Base-by-base conservation (phyloP, 768 basidiomycete genomes). In the Trametes cinnabarina region DNA sequence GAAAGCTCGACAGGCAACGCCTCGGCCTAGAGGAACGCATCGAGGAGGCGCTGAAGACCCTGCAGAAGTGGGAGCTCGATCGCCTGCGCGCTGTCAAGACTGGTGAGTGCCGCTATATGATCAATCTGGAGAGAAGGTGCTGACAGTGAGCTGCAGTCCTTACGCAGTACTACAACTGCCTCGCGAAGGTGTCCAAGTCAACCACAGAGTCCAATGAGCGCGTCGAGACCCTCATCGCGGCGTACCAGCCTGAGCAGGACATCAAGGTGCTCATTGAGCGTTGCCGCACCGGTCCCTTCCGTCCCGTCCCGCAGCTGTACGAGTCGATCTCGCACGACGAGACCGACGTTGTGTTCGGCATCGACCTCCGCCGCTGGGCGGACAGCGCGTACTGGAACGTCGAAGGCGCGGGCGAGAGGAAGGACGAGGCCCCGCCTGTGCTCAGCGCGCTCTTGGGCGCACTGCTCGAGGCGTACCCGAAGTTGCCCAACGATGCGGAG, bases 281-380 rank as follows among this genome's bases (percentile, higher is more conserved):
- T 11, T 92, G 94, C 69, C 84, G 95, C 53, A 96, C 94, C 1
- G 95, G 95, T 0, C 90, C 94, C 0, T 98, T 97, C 85, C 80
- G 89, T 39, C 95, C 95, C 0, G 77, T 76, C 35, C 83, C 95
- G 0, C 92, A 92, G 52, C 76, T 94, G 10, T 98, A 93, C 72
- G 92, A 96, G 68, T 88, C 87, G 4, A 81, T 94, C 30, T 77
- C 88, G 9, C 92, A 92, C 63, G 87, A 90, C 44, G 89, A 90
- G 64, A 82, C 84, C 0, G 94, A 95, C 66, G 89, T 92, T 26
- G 83, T 92, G 10, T 97, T 96, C 69, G 94, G 94, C 11, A 88
- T 95, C 57, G 94, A 97, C 73, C 74, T 97, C 51, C 82, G 94
- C 58, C 89, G 85, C 65, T 96, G 94, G 94, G 85, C 91, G 23